Base-by-base conservation (phyloP, 192 early-diverging fungal species). In the Glomus cerebriforme region DNA sequence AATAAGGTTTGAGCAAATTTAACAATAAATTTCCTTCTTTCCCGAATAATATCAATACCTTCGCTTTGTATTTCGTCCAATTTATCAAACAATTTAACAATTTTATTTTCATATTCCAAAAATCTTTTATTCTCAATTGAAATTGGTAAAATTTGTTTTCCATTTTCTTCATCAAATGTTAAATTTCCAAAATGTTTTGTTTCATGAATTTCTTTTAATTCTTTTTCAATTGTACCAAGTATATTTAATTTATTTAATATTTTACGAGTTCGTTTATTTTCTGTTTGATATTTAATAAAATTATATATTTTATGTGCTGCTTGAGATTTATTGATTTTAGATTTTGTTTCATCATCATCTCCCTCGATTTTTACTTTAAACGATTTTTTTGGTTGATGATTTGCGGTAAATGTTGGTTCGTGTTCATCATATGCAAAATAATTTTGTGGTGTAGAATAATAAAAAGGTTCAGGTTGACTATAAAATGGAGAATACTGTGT, bases 1-100 rank as follows among this genome's bases (percentile, higher is more conserved):
- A 73, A 12, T 10, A 73, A 49, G 0, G 27, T 31, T 59, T 73
- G 71, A 73, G 71, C 71, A 54, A 58, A 49, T 73, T 58, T 73
- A 31, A 73, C 45, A 54, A 58, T 3, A 8, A 49, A 24, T 59
- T 73, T 73, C 58, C 71, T 73, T 58, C 71, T 29, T 19, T 73
- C 15, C 9, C 71, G 39, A 58, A 73, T 8, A 27, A 73, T 13
- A 29, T 54, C 47, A 17, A 8, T n/a, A 37, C 71, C 71, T 22
- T 19, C 71, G 35, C 71, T 73, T 29, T 54, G 45, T 54, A 73
- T 8, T 73, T 12, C 29, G 22, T 73, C 71, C 31, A 73, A n/a
- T 29, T 73, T 27, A 32, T 73, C 71, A 54, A 58, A 15, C 8
- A 58, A 19, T 73, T 58, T 73, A 39, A 54, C 19, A 31, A 73